phyloP scores from a whole-genome alignment of 164 flowering plant genomes.

The Liriodendron chinense region DNA sequence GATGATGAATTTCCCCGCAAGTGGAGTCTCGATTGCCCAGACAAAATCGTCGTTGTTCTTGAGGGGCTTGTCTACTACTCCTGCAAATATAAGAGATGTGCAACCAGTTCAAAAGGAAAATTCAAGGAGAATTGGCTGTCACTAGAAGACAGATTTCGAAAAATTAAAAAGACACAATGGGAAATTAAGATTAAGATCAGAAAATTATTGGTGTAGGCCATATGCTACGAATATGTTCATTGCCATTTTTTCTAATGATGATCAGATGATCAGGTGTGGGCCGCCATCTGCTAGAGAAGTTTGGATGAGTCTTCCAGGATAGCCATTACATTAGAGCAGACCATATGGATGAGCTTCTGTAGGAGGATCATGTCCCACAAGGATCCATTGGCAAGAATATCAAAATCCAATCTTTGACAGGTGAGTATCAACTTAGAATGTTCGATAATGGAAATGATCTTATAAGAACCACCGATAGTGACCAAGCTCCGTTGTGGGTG shows the following conservation, averaged over 20 bases:
- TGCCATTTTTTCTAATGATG: too few species aligned
- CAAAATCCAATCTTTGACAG: neutral
- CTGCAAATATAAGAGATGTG: constrained; percentile 30
- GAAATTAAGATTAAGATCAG: too few species aligned
- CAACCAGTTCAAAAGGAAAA: neutral
- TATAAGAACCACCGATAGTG: neutral
- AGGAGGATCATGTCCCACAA: neutral
- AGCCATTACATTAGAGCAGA: neutral
- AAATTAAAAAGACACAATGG: too few species aligned
- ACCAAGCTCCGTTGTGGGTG: neutral
- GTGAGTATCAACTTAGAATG: neutral
- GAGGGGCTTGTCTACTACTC: constrained; percentile 64
- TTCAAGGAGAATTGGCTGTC: too few species aligned
- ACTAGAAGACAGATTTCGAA: too few species aligned
- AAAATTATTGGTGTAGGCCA: too few species aligned
- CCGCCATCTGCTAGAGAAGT: too few species aligned
- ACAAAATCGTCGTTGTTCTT: constrained; percentile 79
- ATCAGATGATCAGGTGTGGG: too few species aligned
- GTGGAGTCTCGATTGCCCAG: constrained; percentile 76
- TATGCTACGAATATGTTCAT: too few species aligned
- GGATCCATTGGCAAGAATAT: neutral
- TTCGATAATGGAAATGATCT: neutral
- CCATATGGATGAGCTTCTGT: neutral
- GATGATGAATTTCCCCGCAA: constrained; percentile 79
- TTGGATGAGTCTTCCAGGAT: too few species aligned